A percentile compares a stretch with the other conserved stretches of the same genome.
These are phyloP conservation scores for Aspergillus carlsbadensis DNA, from an alignment of 495 filamentous ascomycete genomes.

Conservation along the genomic window DNA sequence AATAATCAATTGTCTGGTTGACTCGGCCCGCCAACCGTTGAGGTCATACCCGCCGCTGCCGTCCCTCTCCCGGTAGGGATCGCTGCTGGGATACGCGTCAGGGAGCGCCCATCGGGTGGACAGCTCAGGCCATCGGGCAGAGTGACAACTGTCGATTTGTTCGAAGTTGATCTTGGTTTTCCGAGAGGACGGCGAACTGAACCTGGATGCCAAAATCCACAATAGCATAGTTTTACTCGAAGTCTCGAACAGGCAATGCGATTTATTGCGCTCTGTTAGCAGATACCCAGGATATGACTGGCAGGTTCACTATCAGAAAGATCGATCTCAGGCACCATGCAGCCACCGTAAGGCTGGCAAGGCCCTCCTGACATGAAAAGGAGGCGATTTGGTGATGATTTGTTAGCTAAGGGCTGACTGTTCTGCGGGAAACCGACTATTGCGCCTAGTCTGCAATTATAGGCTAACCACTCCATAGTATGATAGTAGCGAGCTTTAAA, in stretches of 20 bases:
- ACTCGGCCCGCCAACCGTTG: constrained; percentile 6
- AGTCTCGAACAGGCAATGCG: no score
- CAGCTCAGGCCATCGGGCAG: background rate
- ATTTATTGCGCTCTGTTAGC: no score
- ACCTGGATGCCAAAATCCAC: no score
- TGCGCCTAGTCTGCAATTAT: no score
- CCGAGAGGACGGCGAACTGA: no score
- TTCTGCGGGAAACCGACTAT: no score
- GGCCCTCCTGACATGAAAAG: no score
- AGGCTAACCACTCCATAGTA: background rate
- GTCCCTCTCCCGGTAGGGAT: constrained; percentile 17
- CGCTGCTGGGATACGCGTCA: constrained; percentile 22
- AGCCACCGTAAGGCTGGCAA: background rate
- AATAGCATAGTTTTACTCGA: no score
- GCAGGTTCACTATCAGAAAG: background rate
- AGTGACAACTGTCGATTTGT: background rate
- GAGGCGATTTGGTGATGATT: no score
- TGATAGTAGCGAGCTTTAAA: background rate
- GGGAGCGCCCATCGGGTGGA: background rate
- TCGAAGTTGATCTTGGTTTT: no score
- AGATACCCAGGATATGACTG: background rate
- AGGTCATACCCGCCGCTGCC: constrained; percentile 7
- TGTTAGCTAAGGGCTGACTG: no score
- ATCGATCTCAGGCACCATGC: background rate
- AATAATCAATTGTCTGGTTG: background rate